Percentiles rank a stretch among this genome's conserved stretches.
These are phyloP conservation scores for Lecanoromycetidae sp. DNA, from an alignment of 2,329 filamentous ascomycete genomes.

Conservation along the genomic window DNA sequence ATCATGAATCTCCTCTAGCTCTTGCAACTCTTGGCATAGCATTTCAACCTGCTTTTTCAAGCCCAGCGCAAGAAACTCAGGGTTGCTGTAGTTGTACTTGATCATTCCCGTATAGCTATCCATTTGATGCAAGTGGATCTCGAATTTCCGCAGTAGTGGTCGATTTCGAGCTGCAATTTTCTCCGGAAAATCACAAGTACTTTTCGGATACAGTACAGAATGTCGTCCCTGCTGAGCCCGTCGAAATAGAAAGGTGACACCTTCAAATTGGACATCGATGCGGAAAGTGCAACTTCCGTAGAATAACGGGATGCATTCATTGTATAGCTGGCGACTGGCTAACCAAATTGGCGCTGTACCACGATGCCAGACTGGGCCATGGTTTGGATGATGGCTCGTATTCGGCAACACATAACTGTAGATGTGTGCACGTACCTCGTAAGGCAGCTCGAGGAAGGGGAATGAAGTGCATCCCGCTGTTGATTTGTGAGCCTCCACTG, in stretches of 20 bases:
- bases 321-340: conserved; percentile 31
- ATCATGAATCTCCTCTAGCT: neutral
- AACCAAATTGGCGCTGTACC: conserved; percentile 31
- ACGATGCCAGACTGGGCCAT: conserved; percentile 31
- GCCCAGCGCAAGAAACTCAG: conserved; percentile 31
- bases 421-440: conserved; percentile 9
- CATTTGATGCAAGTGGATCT: conserved; percentile 36
- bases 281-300: conserved; percentile 37
- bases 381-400: conserved; percentile 16
- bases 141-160: conserved; percentile 29
- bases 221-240: conserved; percentile 31
- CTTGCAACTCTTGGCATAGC: neutral
- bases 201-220: conserved; percentile 27
- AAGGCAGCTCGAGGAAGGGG: conserved; percentile 9
- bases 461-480: neutral
- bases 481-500: neutral
- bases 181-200: conserved; percentile 31
- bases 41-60: conserved; percentile 29
- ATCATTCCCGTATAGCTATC: conserved; percentile 41
- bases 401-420: conserved; percentile 11
- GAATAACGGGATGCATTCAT: conserved; percentile 34
- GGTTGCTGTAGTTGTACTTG: conserved; percentile 38
- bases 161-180: conserved; percentile 32
- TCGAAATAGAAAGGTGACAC: conserved; percentile 34
- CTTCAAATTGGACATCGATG: conserved; percentile 32